phyloP scores from a whole-genome alignment of 495 filamentous ascomycete species.

The Podospora tetraspora region DNA sequence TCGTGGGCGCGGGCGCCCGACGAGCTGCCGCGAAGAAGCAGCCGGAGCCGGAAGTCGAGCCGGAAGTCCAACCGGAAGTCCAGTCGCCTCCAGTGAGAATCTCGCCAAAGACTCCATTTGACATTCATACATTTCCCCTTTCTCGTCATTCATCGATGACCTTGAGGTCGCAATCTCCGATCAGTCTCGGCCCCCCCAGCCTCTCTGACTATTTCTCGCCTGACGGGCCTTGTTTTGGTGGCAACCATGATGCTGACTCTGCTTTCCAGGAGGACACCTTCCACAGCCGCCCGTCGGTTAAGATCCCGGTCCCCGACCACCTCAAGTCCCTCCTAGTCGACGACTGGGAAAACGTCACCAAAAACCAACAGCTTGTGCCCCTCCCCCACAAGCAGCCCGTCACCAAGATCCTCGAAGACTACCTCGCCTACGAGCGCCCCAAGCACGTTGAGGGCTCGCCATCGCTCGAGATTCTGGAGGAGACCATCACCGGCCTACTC shows the following conservation, averaged over 20 bases:
- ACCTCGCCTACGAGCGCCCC: constrained; percentile 60
- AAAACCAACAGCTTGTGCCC: constrained; percentile 79
- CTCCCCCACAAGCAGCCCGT: constrained; percentile 74
- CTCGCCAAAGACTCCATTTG: not conserved
- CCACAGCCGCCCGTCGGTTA: constrained; percentile 70
- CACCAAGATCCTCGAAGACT: constrained; percentile 71
- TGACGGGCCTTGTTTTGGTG: not conserved
- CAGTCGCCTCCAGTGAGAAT: not conserved
- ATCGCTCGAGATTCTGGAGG: constrained; percentile 78
- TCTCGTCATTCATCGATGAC: not conserved
- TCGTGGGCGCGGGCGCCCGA: not conserved
- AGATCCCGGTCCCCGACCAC: constrained; percentile 74
- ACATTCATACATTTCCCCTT: not conserved
- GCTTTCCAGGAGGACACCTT: constrained; percentile 76
- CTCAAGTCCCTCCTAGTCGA: constrained; percentile 89
- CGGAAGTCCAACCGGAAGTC: not conserved
- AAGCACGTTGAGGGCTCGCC: constrained; percentile 60
- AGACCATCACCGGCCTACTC: constrained; percentile 73
- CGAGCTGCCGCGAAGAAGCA: not conserved
- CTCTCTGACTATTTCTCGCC: not conserved
- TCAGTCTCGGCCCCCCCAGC: not conserved
- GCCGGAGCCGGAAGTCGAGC: not conserved
- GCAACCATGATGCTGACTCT: constrained; percentile 22
- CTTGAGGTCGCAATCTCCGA: not conserved
- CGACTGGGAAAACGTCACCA: constrained; percentile 98